Evolutionary conservation across 2,329 filamentous ascomycete genomes (phyloP).

Genomic region (Aureobasidium sp.): DNA sequence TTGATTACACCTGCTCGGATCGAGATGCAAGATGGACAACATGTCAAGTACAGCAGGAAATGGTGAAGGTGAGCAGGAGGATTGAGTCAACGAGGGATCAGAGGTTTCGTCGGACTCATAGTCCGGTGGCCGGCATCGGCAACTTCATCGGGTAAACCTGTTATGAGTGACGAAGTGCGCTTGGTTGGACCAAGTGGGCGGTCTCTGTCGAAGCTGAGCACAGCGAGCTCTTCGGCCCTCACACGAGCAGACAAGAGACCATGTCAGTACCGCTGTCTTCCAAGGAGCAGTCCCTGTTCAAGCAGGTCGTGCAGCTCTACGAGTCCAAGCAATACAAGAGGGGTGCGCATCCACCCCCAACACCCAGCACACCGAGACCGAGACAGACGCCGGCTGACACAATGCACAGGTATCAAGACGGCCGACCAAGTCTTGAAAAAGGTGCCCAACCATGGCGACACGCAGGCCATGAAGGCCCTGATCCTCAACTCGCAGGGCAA

Average conservation of each 20-base stretch:
- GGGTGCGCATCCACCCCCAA: slow-evolving; percentile 34
- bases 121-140: not conserved
- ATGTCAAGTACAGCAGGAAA: not conserved
- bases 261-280: slow-evolving; percentile 54
- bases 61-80: not conserved
- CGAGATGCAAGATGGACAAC: not conserved
- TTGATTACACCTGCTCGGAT: not conserved
- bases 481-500: slow-evolving; percentile 91
- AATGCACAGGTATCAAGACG: slow-evolving; percentile 65
- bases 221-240: not conserved
- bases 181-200: not conserved
- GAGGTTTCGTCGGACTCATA: not conserved
- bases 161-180: not conserved
- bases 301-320: slow-evolving; percentile 89
- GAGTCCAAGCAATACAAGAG: slow-evolving; percentile 98
- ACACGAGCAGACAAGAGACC: slow-evolving; percentile 4
- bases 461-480: slow-evolving; percentile 96
- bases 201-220: not conserved
- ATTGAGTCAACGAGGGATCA: not conserved
- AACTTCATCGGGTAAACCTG: not conserved
- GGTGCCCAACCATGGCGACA: slow-evolving; percentile 92
- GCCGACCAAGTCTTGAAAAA: slow-evolving; percentile 96
- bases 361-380: slow-evolving; percentile 13
- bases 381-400: slow-evolving; percentile 18
- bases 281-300: slow-evolving; percentile 91